A percentile compares a stretch with the other conserved stretches of the same genome.
Evolutionary conservation across 2,329 filamentous ascomycete genomes (phyloP).

Genomic region (Pezicula carpinea): DNA sequence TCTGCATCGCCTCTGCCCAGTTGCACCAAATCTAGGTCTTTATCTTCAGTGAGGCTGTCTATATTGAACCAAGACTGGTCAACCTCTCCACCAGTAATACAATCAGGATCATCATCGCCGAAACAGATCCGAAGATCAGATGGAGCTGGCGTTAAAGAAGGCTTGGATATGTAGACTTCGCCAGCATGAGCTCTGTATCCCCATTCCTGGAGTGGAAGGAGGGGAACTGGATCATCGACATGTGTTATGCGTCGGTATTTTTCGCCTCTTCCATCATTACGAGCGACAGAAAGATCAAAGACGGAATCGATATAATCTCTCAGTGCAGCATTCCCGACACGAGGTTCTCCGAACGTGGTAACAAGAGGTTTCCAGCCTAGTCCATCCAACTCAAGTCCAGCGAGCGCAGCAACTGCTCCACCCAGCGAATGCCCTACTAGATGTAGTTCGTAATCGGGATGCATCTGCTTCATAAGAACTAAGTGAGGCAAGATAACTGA

Average conservation of each 20-base stretch:
- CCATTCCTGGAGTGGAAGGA: constrained; percentile 84
- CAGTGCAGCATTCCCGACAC: constrained; percentile 54
- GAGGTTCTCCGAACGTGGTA: constrained; percentile 91
- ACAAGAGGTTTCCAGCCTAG: constrained; percentile 72
- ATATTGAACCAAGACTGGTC: constrained; percentile 11
- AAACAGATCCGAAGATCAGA: constrained; percentile 67
- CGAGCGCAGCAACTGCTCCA: constrained; percentile 85
- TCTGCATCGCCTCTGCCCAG: neutral
- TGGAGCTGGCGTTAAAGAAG: constrained; percentile 60
- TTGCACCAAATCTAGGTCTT: neutral
- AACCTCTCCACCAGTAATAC: constrained; percentile 54
- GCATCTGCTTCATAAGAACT: constrained; percentile 48
- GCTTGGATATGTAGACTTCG: constrained; percentile 79
- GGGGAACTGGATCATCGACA: constrained; percentile 77
- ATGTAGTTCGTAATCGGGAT: constrained; percentile 69
- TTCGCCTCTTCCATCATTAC: neutral
- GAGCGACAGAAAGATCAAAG: constrained; percentile 8
- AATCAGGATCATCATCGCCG: constrained; percentile 55
- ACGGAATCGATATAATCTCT: constrained; percentile 24
- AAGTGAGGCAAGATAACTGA: constrained; percentile 64
- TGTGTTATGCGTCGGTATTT: constrained; percentile 80
- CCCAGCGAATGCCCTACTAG: constrained; percentile 86
- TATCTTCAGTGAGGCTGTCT: neutral
- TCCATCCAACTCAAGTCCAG: constrained; percentile 71
- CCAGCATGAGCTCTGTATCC: constrained; percentile 80